A percentile compares a stretch with the other conserved stretches of the same genome.
Conservation (phyloP, 371 early-diverging fungal species). For the Basidiobolus meristosporus region DNA sequence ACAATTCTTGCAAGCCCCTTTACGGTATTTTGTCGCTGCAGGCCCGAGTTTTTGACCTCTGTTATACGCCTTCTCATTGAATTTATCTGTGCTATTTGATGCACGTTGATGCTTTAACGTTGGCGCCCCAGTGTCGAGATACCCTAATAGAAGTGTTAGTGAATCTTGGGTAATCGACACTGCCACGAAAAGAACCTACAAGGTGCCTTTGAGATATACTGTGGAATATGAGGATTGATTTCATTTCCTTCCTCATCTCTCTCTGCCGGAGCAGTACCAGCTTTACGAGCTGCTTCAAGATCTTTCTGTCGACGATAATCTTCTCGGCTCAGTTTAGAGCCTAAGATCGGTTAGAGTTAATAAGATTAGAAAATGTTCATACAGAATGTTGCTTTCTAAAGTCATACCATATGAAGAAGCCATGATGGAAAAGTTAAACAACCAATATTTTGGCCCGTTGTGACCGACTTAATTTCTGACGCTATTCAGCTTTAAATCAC, state of each 20-base stretch:
- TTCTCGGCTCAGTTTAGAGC: slow-evolving; percentile 52
- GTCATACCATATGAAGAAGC: too few species aligned
- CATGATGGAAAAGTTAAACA: too few species aligned
- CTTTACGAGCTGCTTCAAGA: slow-evolving; percentile 75
- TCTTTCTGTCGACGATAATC: slow-evolving; percentile 75
- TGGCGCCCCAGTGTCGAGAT: slow-evolving; percentile 69
- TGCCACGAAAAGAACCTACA: slow-evolving; percentile 18
- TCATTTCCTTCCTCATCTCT: slow-evolving; percentile 79
- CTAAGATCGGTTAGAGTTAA: slow-evolving; percentile 4
- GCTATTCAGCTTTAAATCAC: too few species aligned
- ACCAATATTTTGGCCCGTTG: too few species aligned
- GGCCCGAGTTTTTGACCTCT: slow-evolving; percentile 53
- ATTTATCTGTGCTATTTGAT: slow-evolving; percentile 10
- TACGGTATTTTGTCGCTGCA: slow-evolving; percentile 77
- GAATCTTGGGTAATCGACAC: not conserved
- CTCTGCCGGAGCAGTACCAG: slow-evolving; percentile 80
- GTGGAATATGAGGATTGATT: slow-evolving; percentile 98
- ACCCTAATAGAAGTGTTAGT: slow-evolving; percentile 24
- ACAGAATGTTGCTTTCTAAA: too few species aligned
- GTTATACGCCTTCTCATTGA: slow-evolving; percentile 58
- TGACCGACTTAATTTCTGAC: too few species aligned
- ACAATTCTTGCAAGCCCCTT: slow-evolving; percentile 92
- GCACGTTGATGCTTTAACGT: slow-evolving; percentile 82
- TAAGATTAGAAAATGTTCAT: not conserved
- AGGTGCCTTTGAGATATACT: slow-evolving; percentile 88